Base-by-base conservation (phyloP, 164 flowering plant genomes). In the Chloranthus sessilifolius region DNA sequence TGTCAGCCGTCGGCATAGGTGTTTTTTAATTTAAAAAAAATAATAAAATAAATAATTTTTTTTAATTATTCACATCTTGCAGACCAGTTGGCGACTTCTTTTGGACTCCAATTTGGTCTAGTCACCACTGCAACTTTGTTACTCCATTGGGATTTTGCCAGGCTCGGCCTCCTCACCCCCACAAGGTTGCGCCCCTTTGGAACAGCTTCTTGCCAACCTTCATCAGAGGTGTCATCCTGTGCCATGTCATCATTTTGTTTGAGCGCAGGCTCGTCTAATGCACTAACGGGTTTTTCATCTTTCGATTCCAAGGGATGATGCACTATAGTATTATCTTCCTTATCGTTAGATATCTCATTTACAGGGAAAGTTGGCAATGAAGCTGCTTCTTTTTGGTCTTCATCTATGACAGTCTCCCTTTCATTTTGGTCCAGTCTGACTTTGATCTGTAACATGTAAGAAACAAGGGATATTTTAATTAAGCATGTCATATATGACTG, bases 171-270 rank as follows among this genome's bases (percentile, higher is more conserved):
- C 43, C 76, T 76, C 25, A 52, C 61, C 24, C 62, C 50, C 7
- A 63, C 53, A 26, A 50, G 69, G 3, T 74, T 65, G 0, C 85
- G 71, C 22, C 79, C 82, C 64, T 81, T 82, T 42, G 88, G 49
- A 59, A 46, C 74, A 33, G 97, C 95, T 77, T 88, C 97, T 71
- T 81, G 89, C 97, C 95, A 88, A 29, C 97, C 97, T 67, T 85
- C 87, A 58, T 80, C 87, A 38, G 84, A 82, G 20, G 43, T 67
- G 31, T 59, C 41, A 31, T 82, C 47, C 22, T 14, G 77, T 47
- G 59, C 43, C 20, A 54, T 69, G 25, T 71, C 76, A 53, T 67
- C 72, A 50, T 21, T 58, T 55, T 58, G 65, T 48, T 42, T 60
- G 41, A 63, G 9, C 19, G 56, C 24, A 3, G 63, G 10, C 43